Base-by-base conservation (phyloP, 208 protist genomes). In the Novymonas esmeraldas region DNA sequence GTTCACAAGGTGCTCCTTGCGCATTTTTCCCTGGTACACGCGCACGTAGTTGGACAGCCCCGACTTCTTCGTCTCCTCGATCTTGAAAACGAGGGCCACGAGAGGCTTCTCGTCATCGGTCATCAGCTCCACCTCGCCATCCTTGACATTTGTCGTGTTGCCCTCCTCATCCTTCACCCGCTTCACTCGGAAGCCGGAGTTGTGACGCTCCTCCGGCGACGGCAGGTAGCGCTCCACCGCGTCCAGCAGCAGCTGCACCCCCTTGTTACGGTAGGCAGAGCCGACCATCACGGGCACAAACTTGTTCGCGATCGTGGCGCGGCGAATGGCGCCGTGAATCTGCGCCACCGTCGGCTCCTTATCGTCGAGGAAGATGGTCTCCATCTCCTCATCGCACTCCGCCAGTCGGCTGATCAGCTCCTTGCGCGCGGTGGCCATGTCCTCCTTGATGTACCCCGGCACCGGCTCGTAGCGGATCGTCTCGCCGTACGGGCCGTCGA, bases 231-330 rank as follows among this genome's bases (percentile, higher is more conserved):
- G 83, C 46, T 95, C 76, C 7, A 99, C 92, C 29, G 86, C 98
- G 73, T 99, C 98, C 13, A 99, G 91, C 65, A 99, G 89, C 29
- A 96, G 82, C 78, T 99, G 99, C 29, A 99, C 94, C 29, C 99
- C 99, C 59, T 98, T 99, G 83, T 99, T 99, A 63, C 98, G 98
- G 83, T 99, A 98, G 9, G 99, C 99, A 4, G 96, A 98, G 51
- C 97, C 98, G 70, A 98, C 84, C 57, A 98, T 77, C 26, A 99
- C 98, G 14, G 99, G 98, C 16, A 96, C 87, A 74, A 99, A 99
- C 67, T 93, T 98, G 70, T 95, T 93, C 6, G 81, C 87, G 59
- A 99, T 93, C 2, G 94, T 97, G 20, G 90, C 75, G 31, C 96
- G 84, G 62, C 98, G 93, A 74, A 99, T 98, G 26, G 95, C 91